phyloP scores from a whole-genome alignment of 2,329 filamentous ascomycete genomes.

The Aschersonia sp. region DNA sequence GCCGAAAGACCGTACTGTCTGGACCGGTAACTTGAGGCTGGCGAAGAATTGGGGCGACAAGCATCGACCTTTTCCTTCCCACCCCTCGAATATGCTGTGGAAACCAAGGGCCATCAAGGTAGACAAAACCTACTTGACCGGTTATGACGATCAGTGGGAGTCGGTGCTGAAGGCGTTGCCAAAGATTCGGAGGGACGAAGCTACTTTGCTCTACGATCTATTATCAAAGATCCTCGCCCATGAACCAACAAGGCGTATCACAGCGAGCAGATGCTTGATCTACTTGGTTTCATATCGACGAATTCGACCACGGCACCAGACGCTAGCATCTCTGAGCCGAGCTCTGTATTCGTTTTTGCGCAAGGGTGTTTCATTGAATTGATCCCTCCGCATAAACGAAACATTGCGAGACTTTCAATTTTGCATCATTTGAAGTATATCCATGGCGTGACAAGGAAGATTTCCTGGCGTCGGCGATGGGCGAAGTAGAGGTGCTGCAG shows the following conservation, averaged over 20 bases:
- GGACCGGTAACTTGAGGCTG: not conserved
- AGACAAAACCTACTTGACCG: slow-evolving; percentile 5
- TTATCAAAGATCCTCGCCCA: slow-evolving; percentile 11
- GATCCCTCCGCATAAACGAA: too few species aligned
- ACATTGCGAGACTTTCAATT: too few species aligned
- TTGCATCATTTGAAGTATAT: too few species aligned
- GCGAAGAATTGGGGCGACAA: not conserved
- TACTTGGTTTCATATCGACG: slow-evolving; percentile 10
- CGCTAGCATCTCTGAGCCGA: too few species aligned
- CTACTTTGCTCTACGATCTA: slow-evolving; percentile 9
- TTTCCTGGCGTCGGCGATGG: too few species aligned
- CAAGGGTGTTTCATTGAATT: too few species aligned
- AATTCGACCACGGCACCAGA: too few species aligned
- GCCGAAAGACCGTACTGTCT: not conserved
- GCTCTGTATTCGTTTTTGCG: too few species aligned
- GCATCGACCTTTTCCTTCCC: slow-evolving; percentile 5
- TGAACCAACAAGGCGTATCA: slow-evolving; percentile 8
- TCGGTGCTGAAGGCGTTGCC: slow-evolving; percentile 2
- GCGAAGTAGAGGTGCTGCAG: too few species aligned
- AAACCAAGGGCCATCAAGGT: slow-evolving; percentile 7
- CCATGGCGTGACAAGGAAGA: too few species aligned
- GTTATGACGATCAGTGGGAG: slow-evolving; percentile 5
- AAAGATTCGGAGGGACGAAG: slow-evolving; percentile 9
- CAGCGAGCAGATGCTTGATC: slow-evolving; percentile 7
- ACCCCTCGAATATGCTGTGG: slow-evolving; percentile 7